Evolutionary conservation across 2,329 filamentous ascomycete genomes (phyloP).

Genomic region (Passalora sequoiae): DNA sequence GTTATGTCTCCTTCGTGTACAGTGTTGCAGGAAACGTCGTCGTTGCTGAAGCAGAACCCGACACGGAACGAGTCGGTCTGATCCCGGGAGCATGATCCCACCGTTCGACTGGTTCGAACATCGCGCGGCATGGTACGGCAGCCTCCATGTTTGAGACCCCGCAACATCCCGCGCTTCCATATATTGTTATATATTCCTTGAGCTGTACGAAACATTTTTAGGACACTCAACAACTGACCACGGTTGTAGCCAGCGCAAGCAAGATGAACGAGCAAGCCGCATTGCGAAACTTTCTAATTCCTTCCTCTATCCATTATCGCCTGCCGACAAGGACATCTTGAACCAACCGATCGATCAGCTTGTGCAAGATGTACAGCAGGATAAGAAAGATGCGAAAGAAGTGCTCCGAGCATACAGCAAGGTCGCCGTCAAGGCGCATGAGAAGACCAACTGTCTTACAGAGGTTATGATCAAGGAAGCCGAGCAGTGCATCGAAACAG

Average conservation of each 20-base stretch:
- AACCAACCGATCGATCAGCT: conserved; percentile 70
- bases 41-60: not conserved
- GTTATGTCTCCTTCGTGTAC: not conserved
- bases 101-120: conserved; percentile 66
- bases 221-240: too few species aligned
- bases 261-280: conserved; percentile 64
- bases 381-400: conserved; percentile 59
- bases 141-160: conserved; percentile 11
- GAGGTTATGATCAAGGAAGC: conserved; percentile 77
- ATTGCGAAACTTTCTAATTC: conserved; percentile 60
- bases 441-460: conserved; percentile 83
- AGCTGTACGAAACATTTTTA: too few species aligned
- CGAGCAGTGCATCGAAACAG: conserved; percentile 61
- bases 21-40: not conserved
- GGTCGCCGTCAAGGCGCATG: conserved; percentile 74
- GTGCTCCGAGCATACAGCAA: conserved; percentile 84
- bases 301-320: conserved; percentile 63
- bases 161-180: conserved; percentile 14
- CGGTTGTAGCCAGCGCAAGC: conserved; percentile 64
- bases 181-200: too few species aligned
- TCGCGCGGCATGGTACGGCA: conserved; percentile 61
- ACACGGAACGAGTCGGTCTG: not conserved
- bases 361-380: conserved; percentile 71
- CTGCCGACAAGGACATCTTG: conserved; percentile 62
- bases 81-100: conserved; percentile 28